These are phyloP conservation scores for Prunus padus DNA, from an alignment of 306 rosid species.

Conservation along the genomic window DNA sequence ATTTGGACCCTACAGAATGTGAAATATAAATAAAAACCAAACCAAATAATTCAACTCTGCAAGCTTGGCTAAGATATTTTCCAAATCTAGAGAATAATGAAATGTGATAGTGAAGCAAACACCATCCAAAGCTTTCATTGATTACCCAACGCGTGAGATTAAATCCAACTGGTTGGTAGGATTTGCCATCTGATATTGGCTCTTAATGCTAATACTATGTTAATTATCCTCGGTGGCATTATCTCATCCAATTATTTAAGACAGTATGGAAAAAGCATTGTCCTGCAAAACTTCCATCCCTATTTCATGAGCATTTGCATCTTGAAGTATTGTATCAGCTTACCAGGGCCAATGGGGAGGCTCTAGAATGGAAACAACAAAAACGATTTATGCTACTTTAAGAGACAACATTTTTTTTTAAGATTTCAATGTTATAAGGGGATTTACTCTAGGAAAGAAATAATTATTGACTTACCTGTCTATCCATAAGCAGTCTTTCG, in stretches of 20 bases:
- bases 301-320: background rate
- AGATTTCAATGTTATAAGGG: background rate
- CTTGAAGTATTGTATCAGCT: background rate
- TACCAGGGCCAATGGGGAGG: too few species aligned
- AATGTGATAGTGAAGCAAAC: background rate
- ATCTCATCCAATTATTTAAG: background rate
- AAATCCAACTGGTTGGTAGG: background rate
- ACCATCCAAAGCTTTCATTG: background rate
- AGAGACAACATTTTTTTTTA: too few species aligned
- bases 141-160: background rate
- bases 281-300: background rate
- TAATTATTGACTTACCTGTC: conserved; percentile 44
- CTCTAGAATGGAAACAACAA: background rate
- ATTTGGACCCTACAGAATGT: conserved; percentile 34
- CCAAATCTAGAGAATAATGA: background rate
- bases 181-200: background rate
- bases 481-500: conserved; percentile 15
- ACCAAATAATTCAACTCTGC: too few species aligned
- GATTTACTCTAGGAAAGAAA: conserved; percentile 5
- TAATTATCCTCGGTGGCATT: background rate
- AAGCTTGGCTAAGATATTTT: background rate
- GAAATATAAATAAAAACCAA: background rate
- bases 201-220: background rate
- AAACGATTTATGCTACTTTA: too few species aligned
- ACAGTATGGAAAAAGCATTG: background rate